These are phyloP conservation scores for Daphne laureola DNA, from an alignment of 441 rosid genomes.

Conservation along the genomic window DNA sequence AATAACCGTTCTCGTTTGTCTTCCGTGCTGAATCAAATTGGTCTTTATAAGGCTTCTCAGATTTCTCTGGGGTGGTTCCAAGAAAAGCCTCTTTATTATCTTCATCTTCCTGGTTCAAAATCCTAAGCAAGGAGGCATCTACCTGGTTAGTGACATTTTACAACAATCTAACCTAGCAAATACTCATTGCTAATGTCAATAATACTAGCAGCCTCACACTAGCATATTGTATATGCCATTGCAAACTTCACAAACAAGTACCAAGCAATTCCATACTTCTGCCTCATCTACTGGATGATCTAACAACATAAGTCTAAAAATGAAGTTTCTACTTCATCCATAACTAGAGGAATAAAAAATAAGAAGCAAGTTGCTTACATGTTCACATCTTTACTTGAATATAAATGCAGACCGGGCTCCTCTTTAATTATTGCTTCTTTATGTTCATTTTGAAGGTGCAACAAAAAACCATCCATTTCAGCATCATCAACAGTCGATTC, in stretches of 20 bases:
- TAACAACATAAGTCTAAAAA: too few species aligned
- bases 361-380: slow-evolving; percentile 42
- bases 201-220: too few species aligned
- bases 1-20: slow-evolving; percentile 46
- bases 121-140: slow-evolving; percentile 29
- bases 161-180: not conserved
- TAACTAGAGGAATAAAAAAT: slow-evolving; percentile 1
- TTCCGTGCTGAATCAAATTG: slow-evolving; percentile 33
- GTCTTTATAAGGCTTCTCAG: slow-evolving; percentile 31
- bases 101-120: slow-evolving; percentile 54
- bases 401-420: slow-evolving; percentile 61
- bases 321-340: not conserved
- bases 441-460: slow-evolving; percentile 81
- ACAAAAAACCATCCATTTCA: slow-evolving; percentile 84
- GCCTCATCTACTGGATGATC: too few species aligned
- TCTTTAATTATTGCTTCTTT: slow-evolving; percentile 52
- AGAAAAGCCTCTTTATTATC: slow-evolving; percentile 37
- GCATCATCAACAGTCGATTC: slow-evolving; percentile 52
- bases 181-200: not conserved
- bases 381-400: slow-evolving; percentile 84
- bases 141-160: not conserved
- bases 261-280: not conserved
- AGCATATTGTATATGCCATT: too few species aligned
- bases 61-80: slow-evolving; percentile 60
- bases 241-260: not conserved